phyloP scores from a whole-genome alignment of 208 protist genomes.

The Trypanosoma scelopori region DNA sequence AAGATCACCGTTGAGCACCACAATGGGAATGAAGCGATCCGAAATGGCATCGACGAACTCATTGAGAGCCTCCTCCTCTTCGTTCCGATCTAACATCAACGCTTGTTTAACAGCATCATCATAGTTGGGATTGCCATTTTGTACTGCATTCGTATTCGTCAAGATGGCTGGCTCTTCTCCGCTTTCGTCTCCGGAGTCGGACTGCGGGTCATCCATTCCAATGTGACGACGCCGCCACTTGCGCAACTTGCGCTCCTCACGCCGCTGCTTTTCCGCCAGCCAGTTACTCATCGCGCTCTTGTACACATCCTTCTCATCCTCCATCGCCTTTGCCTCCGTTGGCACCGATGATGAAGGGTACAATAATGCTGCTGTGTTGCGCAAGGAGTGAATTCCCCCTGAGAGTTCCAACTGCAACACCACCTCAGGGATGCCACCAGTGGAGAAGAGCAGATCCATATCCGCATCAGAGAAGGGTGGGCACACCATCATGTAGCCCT shows the following conservation, averaged over 20 bases:
- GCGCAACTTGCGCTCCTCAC: constrained; percentile 54
- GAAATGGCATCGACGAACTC: constrained; percentile 67
- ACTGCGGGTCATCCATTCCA: constrained; percentile 65
- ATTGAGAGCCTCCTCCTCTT: constrained; percentile 58
- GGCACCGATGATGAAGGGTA: background rate
- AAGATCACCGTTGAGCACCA: constrained; percentile 58
- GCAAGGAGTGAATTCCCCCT: constrained; percentile 44
- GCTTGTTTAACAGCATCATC: constrained; percentile 1
- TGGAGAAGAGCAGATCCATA: constrained; percentile 68
- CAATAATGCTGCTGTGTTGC: constrained; percentile 7
- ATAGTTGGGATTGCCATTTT: constrained; percentile 7
- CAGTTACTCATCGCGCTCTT: constrained; percentile 6
- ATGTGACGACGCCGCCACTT: constrained; percentile 91
- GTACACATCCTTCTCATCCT: constrained; percentile 12
- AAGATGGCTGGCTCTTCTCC: constrained; percentile 17
- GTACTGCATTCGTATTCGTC: background rate
- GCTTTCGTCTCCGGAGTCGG: constrained; percentile 22
- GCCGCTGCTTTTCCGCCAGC: constrained; percentile 21
- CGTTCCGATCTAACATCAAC: constrained; percentile 16
- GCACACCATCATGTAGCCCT: constrained; percentile 88
- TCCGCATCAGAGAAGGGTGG: constrained; percentile 74
- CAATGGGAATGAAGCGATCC: constrained; percentile 55
- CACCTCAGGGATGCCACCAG: constrained; percentile 72
- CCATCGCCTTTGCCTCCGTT: constrained; percentile 2
- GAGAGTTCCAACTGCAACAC: constrained; percentile 65